Conservation (phyloP, 352 stramenopile species). For the Phytophthora hybrid region DNA sequence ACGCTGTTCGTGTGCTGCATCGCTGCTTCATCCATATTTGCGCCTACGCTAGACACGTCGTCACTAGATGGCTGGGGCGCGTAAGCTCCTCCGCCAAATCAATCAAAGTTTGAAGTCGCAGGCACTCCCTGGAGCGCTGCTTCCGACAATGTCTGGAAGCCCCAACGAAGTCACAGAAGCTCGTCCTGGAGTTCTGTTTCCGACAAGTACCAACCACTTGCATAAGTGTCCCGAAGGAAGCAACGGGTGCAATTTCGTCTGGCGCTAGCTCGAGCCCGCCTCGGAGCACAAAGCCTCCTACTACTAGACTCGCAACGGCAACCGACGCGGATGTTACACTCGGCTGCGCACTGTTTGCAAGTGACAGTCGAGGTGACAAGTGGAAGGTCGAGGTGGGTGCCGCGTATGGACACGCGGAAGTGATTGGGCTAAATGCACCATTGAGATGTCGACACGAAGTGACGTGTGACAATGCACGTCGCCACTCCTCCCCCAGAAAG, state of each 20-base stretch:
- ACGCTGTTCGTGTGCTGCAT: slow-evolving; percentile 2
- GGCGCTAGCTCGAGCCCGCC: too few relatives aligned
- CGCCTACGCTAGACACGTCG: not conserved
- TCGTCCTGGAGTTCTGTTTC: not conserved
- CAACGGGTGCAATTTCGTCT: too few relatives aligned
- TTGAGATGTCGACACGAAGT: slow-evolving; percentile 8
- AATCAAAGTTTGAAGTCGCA: slow-evolving; percentile 12
- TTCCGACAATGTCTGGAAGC: slow-evolving; percentile 1
- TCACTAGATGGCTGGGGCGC: slow-evolving; percentile 5
- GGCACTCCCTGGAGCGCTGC: slow-evolving; percentile 7
- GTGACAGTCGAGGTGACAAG: slow-evolving; percentile 9
- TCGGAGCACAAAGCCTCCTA: slow-evolving; percentile 12
- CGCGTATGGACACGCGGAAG: slow-evolving; percentile 3
- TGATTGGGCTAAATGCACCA: slow-evolving; percentile 3
- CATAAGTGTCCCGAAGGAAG: not conserved
- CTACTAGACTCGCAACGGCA: slow-evolving; percentile 14
- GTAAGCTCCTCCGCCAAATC: not conserved
- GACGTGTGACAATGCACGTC: slow-evolving; percentile 5
- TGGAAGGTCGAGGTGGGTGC: not conserved
- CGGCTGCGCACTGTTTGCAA: slow-evolving; percentile 10
- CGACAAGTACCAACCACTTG: not conserved
- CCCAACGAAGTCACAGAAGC: slow-evolving; percentile 13
- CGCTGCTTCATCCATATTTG: not conserved
- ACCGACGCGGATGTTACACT: slow-evolving; percentile 14
- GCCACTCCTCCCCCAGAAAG: slow-evolving; percentile 1